phyloP scores from a whole-genome alignment of 257 asterid genomes.

The Agastache rugosa region DNA sequence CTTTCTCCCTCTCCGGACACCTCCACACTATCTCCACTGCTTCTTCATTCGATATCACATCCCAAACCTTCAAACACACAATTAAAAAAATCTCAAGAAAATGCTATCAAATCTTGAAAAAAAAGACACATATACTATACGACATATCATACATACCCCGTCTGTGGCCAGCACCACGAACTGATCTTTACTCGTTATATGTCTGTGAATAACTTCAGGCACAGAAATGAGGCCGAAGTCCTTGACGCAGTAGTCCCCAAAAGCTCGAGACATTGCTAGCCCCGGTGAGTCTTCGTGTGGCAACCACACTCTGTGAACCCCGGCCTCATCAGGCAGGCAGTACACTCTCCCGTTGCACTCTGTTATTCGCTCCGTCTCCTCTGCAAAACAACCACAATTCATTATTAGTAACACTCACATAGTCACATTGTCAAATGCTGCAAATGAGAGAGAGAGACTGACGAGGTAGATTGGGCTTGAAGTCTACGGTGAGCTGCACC shows the following conservation, averaged over 20 bases:
- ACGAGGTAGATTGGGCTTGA: constrained; percentile 95
- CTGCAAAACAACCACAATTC: constrained; percentile 42
- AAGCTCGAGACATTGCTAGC: constrained; percentile 96
- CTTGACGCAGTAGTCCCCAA: constrained; percentile 89
- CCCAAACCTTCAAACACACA: constrained; percentile 78
- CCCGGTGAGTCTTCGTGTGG: constrained; percentile 89
- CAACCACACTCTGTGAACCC: constrained; percentile 87
- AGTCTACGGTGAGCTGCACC: constrained; percentile 85
- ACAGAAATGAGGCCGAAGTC: constrained; percentile 87
- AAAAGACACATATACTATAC: too few relatives aligned
- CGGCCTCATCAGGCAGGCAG: constrained; percentile 84
- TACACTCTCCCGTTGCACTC: constrained; percentile 75
- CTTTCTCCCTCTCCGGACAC: constrained; percentile 56
- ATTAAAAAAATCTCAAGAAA: background rate
- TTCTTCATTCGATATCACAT: constrained; percentile 88
- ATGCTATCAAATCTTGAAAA: background rate
- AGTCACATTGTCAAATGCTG: background rate
- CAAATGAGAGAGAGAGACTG: constrained; percentile 37
- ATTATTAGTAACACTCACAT: background rate
- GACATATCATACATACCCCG: constrained; percentile 61
- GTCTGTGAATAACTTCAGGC: constrained; percentile 86
- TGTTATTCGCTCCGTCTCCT: constrained; percentile 81
- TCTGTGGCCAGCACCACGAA: constrained; percentile 91
- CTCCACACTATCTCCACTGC: constrained; percentile 80
- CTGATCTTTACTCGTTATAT: constrained; percentile 66